Conservation (phyloP, 1,284 basidiomycete genomes). For the Uromyces viciae-fabae region DNA sequence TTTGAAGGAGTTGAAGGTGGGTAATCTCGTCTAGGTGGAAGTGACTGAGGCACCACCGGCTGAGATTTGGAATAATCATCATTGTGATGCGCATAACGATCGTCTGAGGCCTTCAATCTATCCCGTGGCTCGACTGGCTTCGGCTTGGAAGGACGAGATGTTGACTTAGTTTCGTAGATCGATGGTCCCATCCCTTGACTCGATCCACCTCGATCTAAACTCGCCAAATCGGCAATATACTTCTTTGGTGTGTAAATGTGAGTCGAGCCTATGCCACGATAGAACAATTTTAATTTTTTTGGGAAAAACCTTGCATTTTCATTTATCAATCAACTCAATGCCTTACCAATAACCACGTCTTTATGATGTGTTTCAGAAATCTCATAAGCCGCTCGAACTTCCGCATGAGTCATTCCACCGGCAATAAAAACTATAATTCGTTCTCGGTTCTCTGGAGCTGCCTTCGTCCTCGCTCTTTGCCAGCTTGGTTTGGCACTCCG, state of each 20-base stretch:
- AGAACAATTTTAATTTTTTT: background rate
- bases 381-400: slow-evolving; percentile 63
- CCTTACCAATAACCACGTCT: slow-evolving; percentile 40
- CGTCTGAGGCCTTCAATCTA: slow-evolving; percentile 16
- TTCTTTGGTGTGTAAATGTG: slow-evolving; percentile 35
- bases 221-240: slow-evolving; percentile 30
- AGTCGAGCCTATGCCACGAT: slow-evolving; percentile 18
- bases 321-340: background rate
- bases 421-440: slow-evolving; percentile 87
- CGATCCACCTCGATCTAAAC: slow-evolving; percentile 29
- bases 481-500: slow-evolving; percentile 43
- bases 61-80: background rate
- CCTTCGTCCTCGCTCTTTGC: slow-evolving; percentile 37
- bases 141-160: slow-evolving; percentile 3
- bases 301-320: background rate
- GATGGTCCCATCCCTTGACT: slow-evolving; percentile 21
- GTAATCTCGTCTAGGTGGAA: background rate
- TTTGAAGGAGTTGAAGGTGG: background rate
- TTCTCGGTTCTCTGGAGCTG: slow-evolving; percentile 59
- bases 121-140: slow-evolving; percentile 23
- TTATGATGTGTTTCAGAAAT: slow-evolving; percentile 38
- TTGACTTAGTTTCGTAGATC: slow-evolving; percentile 21
- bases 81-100: slow-evolving; percentile 31
- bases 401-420: slow-evolving; percentile 94
- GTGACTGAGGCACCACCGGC: background rate